These are phyloP conservation scores for Tricladium varicosporioides DNA, from an alignment of 2,329 filamentous ascomycete species.

Conservation along the genomic window DNA sequence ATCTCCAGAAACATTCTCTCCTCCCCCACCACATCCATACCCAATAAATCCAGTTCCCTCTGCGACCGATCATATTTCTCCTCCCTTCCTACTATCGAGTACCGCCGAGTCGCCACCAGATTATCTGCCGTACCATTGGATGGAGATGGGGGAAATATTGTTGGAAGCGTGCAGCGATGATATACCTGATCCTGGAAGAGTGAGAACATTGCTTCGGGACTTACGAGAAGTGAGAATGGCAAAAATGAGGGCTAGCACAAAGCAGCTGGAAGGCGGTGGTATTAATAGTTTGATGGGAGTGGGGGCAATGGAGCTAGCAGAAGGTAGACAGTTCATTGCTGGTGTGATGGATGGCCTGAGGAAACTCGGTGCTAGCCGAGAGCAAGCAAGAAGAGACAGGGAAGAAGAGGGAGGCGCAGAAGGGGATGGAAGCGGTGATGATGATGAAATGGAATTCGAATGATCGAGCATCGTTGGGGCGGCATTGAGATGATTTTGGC, in stretches of 20 bases:
- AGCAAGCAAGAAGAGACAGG: constrained; percentile 73
- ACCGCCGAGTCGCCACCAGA: constrained; percentile 66
- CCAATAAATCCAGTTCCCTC: constrained; percentile 36
- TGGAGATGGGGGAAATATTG: constrained; percentile 84
- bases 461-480: constrained; percentile 1
- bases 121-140: constrained; percentile 90
- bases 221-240: constrained; percentile 84
- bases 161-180: constrained; percentile 84
- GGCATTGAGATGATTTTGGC: background rate
- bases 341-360: constrained; percentile 86
- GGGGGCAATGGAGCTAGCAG: constrained; percentile 88
- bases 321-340: constrained; percentile 78
- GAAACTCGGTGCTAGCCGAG: constrained; percentile 77
- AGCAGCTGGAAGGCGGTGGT: constrained; percentile 72
- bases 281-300: constrained; percentile 70
- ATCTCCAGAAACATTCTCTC: constrained; percentile 71
- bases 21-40: constrained; percentile 67
- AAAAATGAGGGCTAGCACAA: constrained; percentile 77
- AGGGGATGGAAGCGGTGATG: constrained; percentile 57
- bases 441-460: constrained; percentile 43
- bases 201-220: constrained; percentile 74
- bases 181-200: constrained; percentile 68
- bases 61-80: constrained; percentile 43
- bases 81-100: constrained; percentile 78
- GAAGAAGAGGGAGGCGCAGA: constrained; percentile 59